Base-by-base conservation (phyloP, 1,284 basidiomycete species). In the Tilletiopsis washingtonensis region DNA sequence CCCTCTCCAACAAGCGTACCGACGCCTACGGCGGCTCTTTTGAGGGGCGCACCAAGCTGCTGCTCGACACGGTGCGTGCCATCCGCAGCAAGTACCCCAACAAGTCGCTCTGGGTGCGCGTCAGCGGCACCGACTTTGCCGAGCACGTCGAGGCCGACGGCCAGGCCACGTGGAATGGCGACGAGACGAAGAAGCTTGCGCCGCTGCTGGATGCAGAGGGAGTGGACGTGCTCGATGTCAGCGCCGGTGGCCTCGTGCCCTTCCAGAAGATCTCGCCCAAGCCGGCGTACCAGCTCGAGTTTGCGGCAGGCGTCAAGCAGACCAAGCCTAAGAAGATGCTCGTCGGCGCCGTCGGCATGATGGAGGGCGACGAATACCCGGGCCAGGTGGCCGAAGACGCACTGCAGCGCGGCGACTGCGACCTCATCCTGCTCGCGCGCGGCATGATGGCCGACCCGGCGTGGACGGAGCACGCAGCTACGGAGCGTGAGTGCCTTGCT, bases 11-110 rank as follows among this genome's bases (percentile, higher is more conserved):
- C 59, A 55, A 64, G n/a, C 61, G 69, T 25, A 69, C 59, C 2
- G 70, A 73, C 54, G 52, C 64, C 52, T 73, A 71, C 51, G 70
- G 70, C 20, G 70, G 70, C n/a, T 54, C 49, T 4, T 54, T 71
- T 25, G 63, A 71, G 47, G 67, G 67, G 43, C 62, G 70, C 3
- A 48, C 59, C 1, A 48, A 62, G 0, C 43, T 71, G 36, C 39
- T 67, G 37, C 38, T 54, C 27, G 59, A 69, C 15, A 57, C 61
- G 3, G 57, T 59, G 1, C 39, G 46, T 2, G 52, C 51, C 11
- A 67, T 73, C 43, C 60, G 62, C n/a, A 9, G 44, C 29, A 53
- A 64, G 40, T 64, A 59, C 54, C 69, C 70, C 0, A 43, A 61
- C 43, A 64, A 63, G 48, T 61, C 57, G 12, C 48, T 73, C 14